Base-by-base conservation (phyloP, 192 early-diverging fungal genomes). In the Podila epigama region DNA sequence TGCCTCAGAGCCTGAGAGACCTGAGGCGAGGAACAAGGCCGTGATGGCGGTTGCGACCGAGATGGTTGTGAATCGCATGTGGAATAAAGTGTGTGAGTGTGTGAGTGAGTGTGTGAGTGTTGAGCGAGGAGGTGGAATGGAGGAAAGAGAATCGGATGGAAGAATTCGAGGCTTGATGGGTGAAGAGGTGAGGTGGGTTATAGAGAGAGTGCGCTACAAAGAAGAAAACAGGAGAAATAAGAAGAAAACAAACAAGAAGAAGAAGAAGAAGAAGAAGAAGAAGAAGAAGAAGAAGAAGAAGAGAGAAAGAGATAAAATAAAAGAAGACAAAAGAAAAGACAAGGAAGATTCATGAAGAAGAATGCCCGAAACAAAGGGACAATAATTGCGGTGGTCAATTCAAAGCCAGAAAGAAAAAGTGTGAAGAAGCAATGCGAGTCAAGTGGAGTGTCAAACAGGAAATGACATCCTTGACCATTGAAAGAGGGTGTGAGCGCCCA, bases 31-130 rank as follows among this genome's bases (percentile, higher is more conserved):
- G 15, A 79, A 22, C n/a, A 59, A 51, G 36, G 63, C 64, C n/a
- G n/a, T n/a, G 4, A 41, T 56, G 12, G 51, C 60, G 25, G 33
- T 20, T 5, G 64, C 63, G 6, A 75, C 25, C 1, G 71, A 75
- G 53, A 67, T 48, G 42, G 37, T 51, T 4, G 40, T 39, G 35
- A 40, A 67, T 28, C 39, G 71, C 71, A 75, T 75, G 13, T 4
- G 2, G 9, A 12, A 51, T 31, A 25, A 22, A 25, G 5, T 48
- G n/a, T 48, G 44, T 8, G n/a, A 8, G 11, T 18, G 4, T 41
- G 40, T 41, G 40, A 41, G 9, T 5, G 40, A 41, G 44, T 5
- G 44, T 0, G n/a, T 22, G 1, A 18, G 5, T 44, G 41, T n/a
- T 15, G 44, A 48, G 20, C 8, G 2, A 22, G 15, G 40, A 0